Evolutionary conservation across 768 basidiomycete species (phyloP).

Genomic region (Pleurotus djamor): DNA sequence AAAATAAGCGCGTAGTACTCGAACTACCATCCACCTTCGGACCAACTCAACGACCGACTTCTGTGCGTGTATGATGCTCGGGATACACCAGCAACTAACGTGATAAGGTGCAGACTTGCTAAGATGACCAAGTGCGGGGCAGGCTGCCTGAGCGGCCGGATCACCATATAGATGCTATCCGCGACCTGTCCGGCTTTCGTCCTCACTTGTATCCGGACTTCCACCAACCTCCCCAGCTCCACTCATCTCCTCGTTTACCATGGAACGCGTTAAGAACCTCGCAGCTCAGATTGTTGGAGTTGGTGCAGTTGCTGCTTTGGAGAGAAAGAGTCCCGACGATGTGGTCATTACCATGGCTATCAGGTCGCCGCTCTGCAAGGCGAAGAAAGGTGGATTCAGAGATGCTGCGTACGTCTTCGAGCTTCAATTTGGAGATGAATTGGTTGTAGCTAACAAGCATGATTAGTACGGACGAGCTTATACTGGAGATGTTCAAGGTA

Average conservation of each 20-base stretch:
- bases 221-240: background rate
- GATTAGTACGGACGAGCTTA: slow-evolving; percentile 70
- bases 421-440: background rate
- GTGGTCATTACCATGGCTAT: slow-evolving; percentile 83
- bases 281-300: slow-evolving; percentile 51
- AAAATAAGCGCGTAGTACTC: too few relatives aligned
- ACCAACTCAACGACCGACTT: background rate
- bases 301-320: slow-evolving; percentile 44
- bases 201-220: background rate
- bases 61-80: background rate
- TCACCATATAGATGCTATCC: background rate
- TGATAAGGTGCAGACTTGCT: background rate
- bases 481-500: slow-evolving; percentile 82
- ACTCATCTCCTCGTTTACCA: slow-evolving; percentile 14
- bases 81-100: too few relatives aligned
- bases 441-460: slow-evolving; percentile 10
- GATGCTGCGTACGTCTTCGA: slow-evolving; percentile 52
- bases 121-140: background rate
- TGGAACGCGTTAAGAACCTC: slow-evolving; percentile 69
- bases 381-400: slow-evolving; percentile 74
- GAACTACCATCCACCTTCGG: too few relatives aligned
- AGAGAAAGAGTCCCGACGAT: slow-evolving; percentile 66
- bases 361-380: slow-evolving; percentile 73
- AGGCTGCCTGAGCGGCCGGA: background rate
- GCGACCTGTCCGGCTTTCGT: background rate